Conservation (phyloP, 116 monocot species). For the Phalaenopsis hybrid region DNA sequence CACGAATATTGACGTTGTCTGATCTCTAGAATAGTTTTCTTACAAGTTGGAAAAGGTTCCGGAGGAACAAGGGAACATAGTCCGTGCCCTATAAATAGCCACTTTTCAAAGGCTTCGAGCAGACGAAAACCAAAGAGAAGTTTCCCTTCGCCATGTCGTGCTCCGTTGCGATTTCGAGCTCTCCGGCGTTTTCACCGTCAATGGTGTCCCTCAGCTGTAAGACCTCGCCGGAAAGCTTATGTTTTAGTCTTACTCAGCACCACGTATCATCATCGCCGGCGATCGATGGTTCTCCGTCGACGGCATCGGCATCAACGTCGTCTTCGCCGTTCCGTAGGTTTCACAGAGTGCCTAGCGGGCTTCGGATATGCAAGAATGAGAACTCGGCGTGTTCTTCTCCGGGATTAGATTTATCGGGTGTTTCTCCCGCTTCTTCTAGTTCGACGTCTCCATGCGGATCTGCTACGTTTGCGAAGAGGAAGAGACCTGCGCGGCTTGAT, state of each 20-base stretch:
- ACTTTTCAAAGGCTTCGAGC: neutral
- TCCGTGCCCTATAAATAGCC: neutral
- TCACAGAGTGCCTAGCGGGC: neutral
- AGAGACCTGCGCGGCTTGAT: slow-evolving; percentile 52
- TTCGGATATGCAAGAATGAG: neutral
- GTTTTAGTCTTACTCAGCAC: slow-evolving; percentile 3
- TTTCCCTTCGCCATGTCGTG: slow-evolving; percentile 26
- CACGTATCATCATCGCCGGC: neutral
- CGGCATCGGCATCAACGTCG: neutral
- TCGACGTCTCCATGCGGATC: slow-evolving; percentile 3
- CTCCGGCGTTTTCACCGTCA: slow-evolving; percentile 18
- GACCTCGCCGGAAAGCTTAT: slow-evolving; percentile 25
- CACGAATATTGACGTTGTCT: neutral
- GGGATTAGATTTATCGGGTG: slow-evolving; percentile 3
- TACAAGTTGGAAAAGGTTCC: neutral
- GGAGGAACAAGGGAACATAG: neutral
- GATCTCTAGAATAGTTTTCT: neutral
- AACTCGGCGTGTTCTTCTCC: neutral
- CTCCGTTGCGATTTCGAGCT: slow-evolving; percentile 37
- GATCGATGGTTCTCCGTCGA: neutral
- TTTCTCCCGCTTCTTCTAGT: slow-evolving; percentile 13
- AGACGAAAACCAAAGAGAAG: neutral
- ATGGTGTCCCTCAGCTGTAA: slow-evolving; percentile 28
- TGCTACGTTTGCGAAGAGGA: slow-evolving; percentile 42
- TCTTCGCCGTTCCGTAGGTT: neutral